Percentiles rank a stretch among this genome's conserved stretches.
phyloP scores from a whole-genome alignment of 176 grass and related monocot species.

The Carex pumila region DNA sequence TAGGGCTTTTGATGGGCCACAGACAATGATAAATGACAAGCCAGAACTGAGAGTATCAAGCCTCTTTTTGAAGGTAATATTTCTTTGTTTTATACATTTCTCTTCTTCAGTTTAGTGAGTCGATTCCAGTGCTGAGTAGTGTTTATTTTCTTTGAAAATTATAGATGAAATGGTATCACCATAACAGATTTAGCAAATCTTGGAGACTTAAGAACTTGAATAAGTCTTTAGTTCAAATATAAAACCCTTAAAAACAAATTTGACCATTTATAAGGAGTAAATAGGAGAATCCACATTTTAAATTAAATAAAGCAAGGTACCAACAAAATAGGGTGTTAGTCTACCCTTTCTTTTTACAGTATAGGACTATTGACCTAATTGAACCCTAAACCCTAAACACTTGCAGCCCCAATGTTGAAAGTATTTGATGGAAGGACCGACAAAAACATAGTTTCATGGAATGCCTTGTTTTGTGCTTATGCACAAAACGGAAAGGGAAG shows the following conservation, averaged over 20 bases:
- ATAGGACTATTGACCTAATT: background rate
- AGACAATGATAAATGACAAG: slow-evolving; percentile 78
- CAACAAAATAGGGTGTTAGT: background rate
- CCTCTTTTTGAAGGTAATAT: slow-evolving; percentile 83
- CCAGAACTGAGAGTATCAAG: slow-evolving; percentile 73
- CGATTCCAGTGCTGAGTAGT: background rate
- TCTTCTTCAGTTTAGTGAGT: background rate
- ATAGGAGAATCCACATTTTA: background rate
- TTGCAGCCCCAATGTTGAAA: too few species aligned
- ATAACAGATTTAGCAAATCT: background rate
- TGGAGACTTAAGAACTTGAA: background rate
- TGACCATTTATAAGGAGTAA: too few species aligned
- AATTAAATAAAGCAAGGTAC: background rate
- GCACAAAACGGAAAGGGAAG: slow-evolving; percentile 58
- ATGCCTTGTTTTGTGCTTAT: slow-evolving; percentile 62
- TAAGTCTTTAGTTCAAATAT: background rate
- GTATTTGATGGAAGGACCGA: slow-evolving; percentile 44
- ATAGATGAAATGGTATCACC: background rate
- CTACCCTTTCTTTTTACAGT: background rate
- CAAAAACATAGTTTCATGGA: slow-evolving; percentile 81
- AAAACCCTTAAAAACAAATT: background rate
- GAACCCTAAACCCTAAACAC: too few species aligned
- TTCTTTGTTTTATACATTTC: background rate
- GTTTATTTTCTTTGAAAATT: background rate
- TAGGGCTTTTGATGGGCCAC: slow-evolving; percentile 89